phyloP scores from a whole-genome alignment of 371 early-diverging fungal species.

The Mucor sp. region DNA sequence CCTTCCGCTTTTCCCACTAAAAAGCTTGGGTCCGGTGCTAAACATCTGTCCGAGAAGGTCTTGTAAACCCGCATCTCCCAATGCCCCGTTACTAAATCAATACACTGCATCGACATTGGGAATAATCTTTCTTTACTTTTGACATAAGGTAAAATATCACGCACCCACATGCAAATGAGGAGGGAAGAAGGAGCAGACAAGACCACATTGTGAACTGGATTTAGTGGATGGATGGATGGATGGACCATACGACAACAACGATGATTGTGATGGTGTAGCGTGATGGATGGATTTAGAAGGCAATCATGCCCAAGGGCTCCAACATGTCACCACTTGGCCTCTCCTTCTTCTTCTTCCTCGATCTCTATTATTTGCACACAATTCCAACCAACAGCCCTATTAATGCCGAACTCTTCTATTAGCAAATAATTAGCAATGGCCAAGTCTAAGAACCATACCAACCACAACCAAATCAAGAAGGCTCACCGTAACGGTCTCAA shows the following conservation, averaged over 20 bases:
- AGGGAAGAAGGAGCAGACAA: neutral
- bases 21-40: neutral
- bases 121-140: conserved; percentile 17
- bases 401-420: neutral
- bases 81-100: neutral
- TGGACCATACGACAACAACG: neutral
- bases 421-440: conserved; percentile 64
- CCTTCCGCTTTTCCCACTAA: neutral
- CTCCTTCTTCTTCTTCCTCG: neutral
- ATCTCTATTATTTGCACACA: neutral
- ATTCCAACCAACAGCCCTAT: neutral
- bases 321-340: neutral
- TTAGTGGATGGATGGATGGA: neutral
- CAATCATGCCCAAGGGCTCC: neutral
- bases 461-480: conserved; percentile 99
- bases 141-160: conserved; percentile 20
- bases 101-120: neutral
- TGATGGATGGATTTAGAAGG: neutral
- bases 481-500: conserved; percentile 99
- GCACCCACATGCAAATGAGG: neutral
- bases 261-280: neutral
- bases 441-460: conserved; percentile 99
- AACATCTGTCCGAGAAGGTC: neutral
- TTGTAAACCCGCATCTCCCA: neutral
- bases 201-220: neutral